Evolutionary conservation across 495 filamentous ascomycete species (phyloP), one percentile per base, ranked within the genome.

Genomic region (Daldinia caldariorum): DNA sequence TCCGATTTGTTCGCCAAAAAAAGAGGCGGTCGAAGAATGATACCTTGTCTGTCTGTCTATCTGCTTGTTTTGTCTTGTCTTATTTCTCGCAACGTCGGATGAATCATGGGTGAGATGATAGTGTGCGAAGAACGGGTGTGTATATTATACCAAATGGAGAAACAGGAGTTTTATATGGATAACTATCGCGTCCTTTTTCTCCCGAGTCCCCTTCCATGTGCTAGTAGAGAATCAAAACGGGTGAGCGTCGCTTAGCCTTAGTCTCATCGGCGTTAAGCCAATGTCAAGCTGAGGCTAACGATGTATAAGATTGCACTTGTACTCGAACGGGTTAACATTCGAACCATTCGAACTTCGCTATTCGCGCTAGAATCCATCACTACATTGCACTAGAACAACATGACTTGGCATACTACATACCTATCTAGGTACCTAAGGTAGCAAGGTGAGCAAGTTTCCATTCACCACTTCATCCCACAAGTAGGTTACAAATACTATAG

Each of bases 181-280:
- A n/a, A n/a, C n/a, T n/a, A 35, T 35, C 34, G 34, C 34, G 34
- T 35, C 9, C 6, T 35, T 10, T 6, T 10, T 39, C n/a, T n/a
- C n/a, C n/a, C n/a, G n/a, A n/a, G n/a, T n/a, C n/a, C n/a, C n/a
- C n/a, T n/a, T n/a, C n/a, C n/a, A n/a, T 35, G 29, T 55, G 26
- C 29, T 18, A 31, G 51, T 38, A 13, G 53, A 20, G 26, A 18
- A 16, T 14, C 34, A 35, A 8, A 14, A 18, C 53, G 14, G 20
- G 22, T 60, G 6, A 22, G 29, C 35, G 35, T 20, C 35, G 29
- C 49, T 57, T 58, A 61, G 35, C 3, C 58, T 37, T 58, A 43
- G 29, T 16, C 12, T 29, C 55, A 34, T 64, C 67, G 61, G 67
- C 60, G 67, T 69, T 69, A 64, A 60, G 68, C 22, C 1, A 45